A percentile compares a stretch with the other conserved stretches of the same genome.
phyloP scores from a whole-genome alignment of 352 stramenopile species.

The Globisporangium camurandrum region DNA sequence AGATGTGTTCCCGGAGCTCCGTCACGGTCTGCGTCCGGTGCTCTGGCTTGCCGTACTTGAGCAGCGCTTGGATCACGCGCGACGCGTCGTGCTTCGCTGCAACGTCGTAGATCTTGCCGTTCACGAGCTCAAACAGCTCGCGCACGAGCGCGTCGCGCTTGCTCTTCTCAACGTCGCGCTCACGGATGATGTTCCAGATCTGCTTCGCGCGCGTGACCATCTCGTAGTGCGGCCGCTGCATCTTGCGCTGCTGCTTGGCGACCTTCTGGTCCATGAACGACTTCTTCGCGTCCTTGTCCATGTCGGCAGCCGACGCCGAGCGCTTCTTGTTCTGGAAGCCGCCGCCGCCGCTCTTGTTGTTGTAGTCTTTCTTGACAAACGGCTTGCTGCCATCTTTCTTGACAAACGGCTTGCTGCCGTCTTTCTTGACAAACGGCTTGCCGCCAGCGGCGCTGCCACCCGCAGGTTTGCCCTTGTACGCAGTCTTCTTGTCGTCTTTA shows the following conservation, averaged over 20 bases:
- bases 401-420: no score
- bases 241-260: slow-evolving; percentile 92
- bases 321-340: slow-evolving; percentile 59
- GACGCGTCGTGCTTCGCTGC: slow-evolving; percentile 94
- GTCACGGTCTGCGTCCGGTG: slow-evolving; percentile 83
- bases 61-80: slow-evolving; percentile 91
- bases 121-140: slow-evolving; percentile 89
- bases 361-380: slow-evolving; percentile 1
- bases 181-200: slow-evolving; percentile 94
- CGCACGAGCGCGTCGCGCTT: slow-evolving; percentile 84
- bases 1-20: slow-evolving; percentile 90
- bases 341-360: not conserved
- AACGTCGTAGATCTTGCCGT: slow-evolving; percentile 92
- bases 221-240: slow-evolving; percentile 91
- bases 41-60: slow-evolving; percentile 90
- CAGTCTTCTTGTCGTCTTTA: slow-evolving; percentile 14
- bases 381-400: no score
- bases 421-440: slow-evolving; percentile 6
- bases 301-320: slow-evolving; percentile 19
- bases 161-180: slow-evolving; percentile 74
- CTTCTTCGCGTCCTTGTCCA: slow-evolving; percentile 63
- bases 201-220: slow-evolving; percentile 90
- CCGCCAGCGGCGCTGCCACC: slow-evolving; percentile 1
- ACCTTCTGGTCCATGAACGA: slow-evolving; percentile 83
- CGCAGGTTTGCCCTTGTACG: slow-evolving; percentile 7